Base-by-base conservation (phyloP, 2,329 filamentous ascomycete genomes). In the Ascochyta lentis region DNA sequence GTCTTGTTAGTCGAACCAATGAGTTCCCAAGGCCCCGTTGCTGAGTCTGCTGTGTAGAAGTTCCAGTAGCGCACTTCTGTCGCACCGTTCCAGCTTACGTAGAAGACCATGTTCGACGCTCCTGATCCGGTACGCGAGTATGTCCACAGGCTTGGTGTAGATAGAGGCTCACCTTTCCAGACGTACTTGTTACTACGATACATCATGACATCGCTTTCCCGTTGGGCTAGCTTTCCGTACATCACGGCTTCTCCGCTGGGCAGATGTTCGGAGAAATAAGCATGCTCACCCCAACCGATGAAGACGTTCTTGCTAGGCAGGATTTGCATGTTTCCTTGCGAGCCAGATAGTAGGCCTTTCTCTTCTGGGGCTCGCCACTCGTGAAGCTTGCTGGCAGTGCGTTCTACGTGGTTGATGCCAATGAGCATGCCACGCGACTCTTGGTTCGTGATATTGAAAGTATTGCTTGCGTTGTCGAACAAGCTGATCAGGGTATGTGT, bases 201-300 rank as follows among this genome's bases (percentile, higher is more conserved):
- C 33, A 70, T 74, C 53, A 77, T 73, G 4, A 76, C 72, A 10
- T 54, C 45, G 40, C 51, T 49, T 49, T 26, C 51, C 6, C 45
- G 39, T 29, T 54, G 33, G 22, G 51, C 51, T 10, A 54, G 34
- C 24, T 54, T 49, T 15, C 70, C 49, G 12, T 77, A 72, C 6
- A 81, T 66, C 4, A 78, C 65, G 6, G 72, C 68, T 40, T 49
- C 45, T 26, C 79, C 79, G 33, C 76, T 67, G 16, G 65, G 46
- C 0, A 72, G 60, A 64, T 74, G 83, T 61, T 86, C 83, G 12
- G 77, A 81, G 52, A 78, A 79, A 0, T 79, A 78, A 1, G 81
- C 79, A 12, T 75, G 76, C n/a, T 80, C 78, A 19, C 10, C 83
- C 76, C 78, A 84, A 26, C 78, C 80, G 8, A 83, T 72, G 13